Base-by-base conservation (phyloP, 805 yeast species). In the Metahyphopichia silvanorum region DNA sequence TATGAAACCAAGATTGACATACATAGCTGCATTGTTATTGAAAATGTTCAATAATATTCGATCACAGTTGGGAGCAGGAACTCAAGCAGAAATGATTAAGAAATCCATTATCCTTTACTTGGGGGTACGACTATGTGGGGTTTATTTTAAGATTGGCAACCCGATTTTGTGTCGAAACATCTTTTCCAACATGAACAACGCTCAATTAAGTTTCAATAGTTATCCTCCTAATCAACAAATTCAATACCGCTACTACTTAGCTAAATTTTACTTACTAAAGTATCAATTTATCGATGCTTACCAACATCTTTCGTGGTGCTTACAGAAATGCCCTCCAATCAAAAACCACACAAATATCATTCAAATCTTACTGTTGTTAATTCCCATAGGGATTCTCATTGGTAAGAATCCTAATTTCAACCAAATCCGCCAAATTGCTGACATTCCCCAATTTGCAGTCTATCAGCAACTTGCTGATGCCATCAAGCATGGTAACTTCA, bases 141-240 rank as follows among this genome's bases (percentile, higher is more conserved):
- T 76, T 5, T 82, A 81, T 51, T 79, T 75, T 47, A 57, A 53
- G 24, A 67, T 79, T 15, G 71, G 65, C 19, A 75, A 72, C 19
- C 82, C 83, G 5, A 60, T 77, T 42, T 55, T 77, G 12, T 79
- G 85, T 53, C 68, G 77, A 21, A 77, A 79, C 43, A 76, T 79
- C 24, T 77, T 77, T 46, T 69, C 80, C 21, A 79, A 78, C 49
- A 71, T 79, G 61, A 75, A 71, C 43, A 73, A 74, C 29, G 63
- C 79, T 13, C 57, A 61, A 16, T 55, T 78, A 24, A 63, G 60
- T 24, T 66, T 67, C 32, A 42, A 41, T 3, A 51, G 59, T n/a
- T 76, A 68, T 25, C 49, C 66, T 3, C 60, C 46, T 25, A 52
- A 66, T 12, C 76, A 75, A 40, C 68, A 73, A 27, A 47, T 77